A percentile compares a stretch with the other conserved stretches of the same genome.
Conservation (phyloP, 192 early-diverging fungal species). For the Umbelopsis ramanniana region DNA sequence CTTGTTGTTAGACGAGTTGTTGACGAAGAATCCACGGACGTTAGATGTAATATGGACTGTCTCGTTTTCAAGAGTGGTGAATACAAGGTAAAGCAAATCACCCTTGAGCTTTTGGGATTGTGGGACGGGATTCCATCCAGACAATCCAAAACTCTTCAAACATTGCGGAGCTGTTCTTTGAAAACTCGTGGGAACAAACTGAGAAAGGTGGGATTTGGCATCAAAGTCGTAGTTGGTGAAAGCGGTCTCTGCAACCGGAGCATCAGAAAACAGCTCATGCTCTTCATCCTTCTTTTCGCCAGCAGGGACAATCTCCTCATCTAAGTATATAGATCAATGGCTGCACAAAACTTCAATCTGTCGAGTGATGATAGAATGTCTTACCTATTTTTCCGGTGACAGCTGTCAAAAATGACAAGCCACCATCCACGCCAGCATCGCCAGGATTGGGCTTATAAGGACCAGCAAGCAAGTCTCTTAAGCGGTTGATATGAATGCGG, state of each 20-base stretch:
- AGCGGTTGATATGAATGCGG: conserved; percentile 84
- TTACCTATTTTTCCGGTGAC: conserved; percentile 66
- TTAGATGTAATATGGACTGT: conserved; percentile 84
- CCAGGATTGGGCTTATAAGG: conserved; percentile 63
- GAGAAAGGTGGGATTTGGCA: conserved; percentile 47
- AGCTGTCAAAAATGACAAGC: conserved; percentile 69
- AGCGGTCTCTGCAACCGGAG: conserved; percentile 44
- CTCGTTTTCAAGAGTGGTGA: conserved; percentile 85
- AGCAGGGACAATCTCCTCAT: conserved; percentile 37
- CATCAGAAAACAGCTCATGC: conserved; percentile 37
- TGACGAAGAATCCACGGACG: conserved; percentile 88
- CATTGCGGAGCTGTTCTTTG: conserved; percentile 63
- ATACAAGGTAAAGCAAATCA: conserved; percentile 91
- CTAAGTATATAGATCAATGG: conserved; percentile 11
- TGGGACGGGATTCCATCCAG: conserved; percentile 94
- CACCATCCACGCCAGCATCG: conserved; percentile 71
- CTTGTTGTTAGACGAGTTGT: conserved; percentile 70
- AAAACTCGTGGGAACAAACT: conserved; percentile 60
- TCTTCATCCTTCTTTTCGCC: conserved; percentile 35
- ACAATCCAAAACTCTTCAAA: conserved; percentile 75
- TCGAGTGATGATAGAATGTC: conserved; percentile 4
- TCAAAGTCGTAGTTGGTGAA: conserved; percentile 57
- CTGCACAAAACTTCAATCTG: not conserved
- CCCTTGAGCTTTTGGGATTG: conserved; percentile 72
- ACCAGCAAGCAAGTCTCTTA: conserved; percentile 85